These are phyloP conservation scores for Trypanosoma grayi DNA, from an alignment of 208 protist genomes.

Conservation along the genomic window DNA sequence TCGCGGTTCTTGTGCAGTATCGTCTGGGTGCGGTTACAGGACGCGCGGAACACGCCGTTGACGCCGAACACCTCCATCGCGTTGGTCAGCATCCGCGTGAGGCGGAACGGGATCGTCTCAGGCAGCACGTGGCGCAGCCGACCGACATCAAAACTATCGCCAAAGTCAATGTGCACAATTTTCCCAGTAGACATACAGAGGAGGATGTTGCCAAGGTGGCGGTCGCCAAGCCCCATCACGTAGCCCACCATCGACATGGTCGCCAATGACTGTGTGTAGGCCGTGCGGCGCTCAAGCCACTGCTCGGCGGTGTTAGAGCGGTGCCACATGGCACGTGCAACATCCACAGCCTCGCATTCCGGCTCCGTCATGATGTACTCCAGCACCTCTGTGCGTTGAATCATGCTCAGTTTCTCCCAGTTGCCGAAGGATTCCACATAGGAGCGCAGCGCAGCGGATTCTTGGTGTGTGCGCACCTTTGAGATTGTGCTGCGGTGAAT, in stretches of 20 bases:
- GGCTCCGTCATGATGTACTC: conserved; percentile 98
- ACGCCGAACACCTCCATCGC: conserved; percentile 99
- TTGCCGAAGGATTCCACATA: conserved; percentile 91
- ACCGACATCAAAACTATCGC: conserved; percentile 99
- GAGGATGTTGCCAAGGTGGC: conserved; percentile 99
- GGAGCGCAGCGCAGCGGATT: conserved; percentile 66
- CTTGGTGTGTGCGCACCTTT: conserved; percentile 82
- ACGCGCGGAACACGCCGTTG: conserved; percentile 98
- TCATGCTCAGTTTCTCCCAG: conserved; percentile 89
- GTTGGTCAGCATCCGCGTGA: conserved; percentile 99
- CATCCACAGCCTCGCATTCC: conserved; percentile 82
- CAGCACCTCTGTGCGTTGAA: conserved; percentile 96
- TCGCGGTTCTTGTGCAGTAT: conserved; percentile 98
- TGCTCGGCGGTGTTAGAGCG: conserved; percentile 96
- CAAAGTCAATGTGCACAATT: conserved; percentile 99
- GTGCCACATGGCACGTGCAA: conserved; percentile 95
- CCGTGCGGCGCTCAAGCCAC: conserved; percentile 98
- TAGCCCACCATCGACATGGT: conserved; percentile 98
- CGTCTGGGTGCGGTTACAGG: conserved; percentile 96
- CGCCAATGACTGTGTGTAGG: conserved; percentile 98
- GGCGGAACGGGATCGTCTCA: conserved; percentile 99
- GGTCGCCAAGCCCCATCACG: conserved; percentile 96
- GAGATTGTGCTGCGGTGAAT: conserved; percentile 95
- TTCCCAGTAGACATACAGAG: conserved; percentile 97
- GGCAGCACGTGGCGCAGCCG: conserved; percentile 98